A percentile compares a stretch with the other conserved stretches of the same genome.
Conservation (phyloP, 441 rosid genomes). For the Pelargonium myrrhifolium region DNA sequence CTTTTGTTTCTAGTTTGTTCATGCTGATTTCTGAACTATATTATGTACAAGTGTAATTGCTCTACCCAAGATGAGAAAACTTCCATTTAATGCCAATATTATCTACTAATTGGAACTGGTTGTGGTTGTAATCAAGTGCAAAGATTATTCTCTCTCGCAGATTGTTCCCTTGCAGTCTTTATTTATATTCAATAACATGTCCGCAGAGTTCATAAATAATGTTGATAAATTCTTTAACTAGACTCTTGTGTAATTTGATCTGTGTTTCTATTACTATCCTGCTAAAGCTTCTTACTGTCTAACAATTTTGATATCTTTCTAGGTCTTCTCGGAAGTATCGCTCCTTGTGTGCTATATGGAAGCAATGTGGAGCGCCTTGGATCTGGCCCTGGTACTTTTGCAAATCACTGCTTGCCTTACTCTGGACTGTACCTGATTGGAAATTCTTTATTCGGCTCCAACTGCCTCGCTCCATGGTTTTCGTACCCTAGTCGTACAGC, state of each 20-base stretch:
- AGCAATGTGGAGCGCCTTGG: constrained; percentile 88
- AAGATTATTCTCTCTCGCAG: not conserved
- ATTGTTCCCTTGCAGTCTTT: not conserved
- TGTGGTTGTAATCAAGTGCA: not conserved
- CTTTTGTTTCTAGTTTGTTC: not conserved
- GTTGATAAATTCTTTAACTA: not conserved
- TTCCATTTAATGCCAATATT: not conserved
- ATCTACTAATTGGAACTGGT: not conserved
- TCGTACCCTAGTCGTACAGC: constrained; percentile 74
- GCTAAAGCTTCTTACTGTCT: not conserved
- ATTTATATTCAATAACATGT: not conserved
- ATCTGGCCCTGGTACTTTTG: constrained; percentile 68
- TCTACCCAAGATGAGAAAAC: not conserved
- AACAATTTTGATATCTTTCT: constrained; percentile 9
- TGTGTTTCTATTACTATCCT: constrained; percentile 1
- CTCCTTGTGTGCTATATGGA: constrained; percentile 87
- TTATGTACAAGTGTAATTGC: too few species aligned
- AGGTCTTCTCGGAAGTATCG: constrained; percentile 91
- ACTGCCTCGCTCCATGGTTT: constrained; percentile 83
- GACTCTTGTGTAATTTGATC: not conserved
- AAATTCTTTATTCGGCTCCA: constrained; percentile 55
- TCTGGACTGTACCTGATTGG: constrained; percentile 68
- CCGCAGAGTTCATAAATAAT: not conserved
- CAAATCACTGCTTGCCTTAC: constrained; percentile 71
- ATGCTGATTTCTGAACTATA: not conserved